Conservation (phyloP, 768 basidiomycete genomes). For the Mycena latifolia region DNA sequence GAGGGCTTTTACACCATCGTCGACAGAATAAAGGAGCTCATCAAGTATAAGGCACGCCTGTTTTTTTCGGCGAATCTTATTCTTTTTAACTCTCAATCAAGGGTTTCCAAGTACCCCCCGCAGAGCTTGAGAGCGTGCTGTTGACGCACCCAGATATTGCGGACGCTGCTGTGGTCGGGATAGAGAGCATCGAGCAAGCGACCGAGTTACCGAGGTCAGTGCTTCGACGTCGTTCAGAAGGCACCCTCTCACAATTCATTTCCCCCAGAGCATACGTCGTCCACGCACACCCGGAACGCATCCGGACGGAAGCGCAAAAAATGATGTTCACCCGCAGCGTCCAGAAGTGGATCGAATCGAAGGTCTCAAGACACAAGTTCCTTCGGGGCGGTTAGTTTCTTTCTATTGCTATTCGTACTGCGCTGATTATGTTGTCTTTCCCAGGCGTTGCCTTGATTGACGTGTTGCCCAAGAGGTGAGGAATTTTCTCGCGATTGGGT, state of each 20-base stretch:
- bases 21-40: slow-evolving; percentile 58
- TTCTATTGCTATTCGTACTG: background rate
- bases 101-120: slow-evolving; percentile 20
- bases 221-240: slow-evolving; percentile 27
- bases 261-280: slow-evolving; percentile 63
- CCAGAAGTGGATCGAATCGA: slow-evolving; percentile 63
- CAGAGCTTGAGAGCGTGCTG: slow-evolving; percentile 66
- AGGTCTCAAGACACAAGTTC: slow-evolving; percentile 71
- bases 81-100: no score
- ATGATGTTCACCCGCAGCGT: slow-evolving; percentile 54
- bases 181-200: slow-evolving; percentile 59
- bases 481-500: background rate
- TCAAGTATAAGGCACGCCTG: slow-evolving; percentile 44
- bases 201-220: slow-evolving; percentile 76
- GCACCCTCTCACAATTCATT: background rate
- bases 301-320: slow-evolving; percentile 38
- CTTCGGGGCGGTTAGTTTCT: slow-evolving; percentile 63
- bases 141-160: slow-evolving; percentile 65
- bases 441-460: slow-evolving; percentile 72
- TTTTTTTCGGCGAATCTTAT: background rate
- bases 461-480: slow-evolving; percentile 76
- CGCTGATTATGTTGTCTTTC: background rate
- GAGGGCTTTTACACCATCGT: slow-evolving; percentile 67
- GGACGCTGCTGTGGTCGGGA: slow-evolving; percentile 71
- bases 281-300: slow-evolving; percentile 52